Conservation (phyloP, 805 yeast species). For the Ogataea trehalophila region DNA sequence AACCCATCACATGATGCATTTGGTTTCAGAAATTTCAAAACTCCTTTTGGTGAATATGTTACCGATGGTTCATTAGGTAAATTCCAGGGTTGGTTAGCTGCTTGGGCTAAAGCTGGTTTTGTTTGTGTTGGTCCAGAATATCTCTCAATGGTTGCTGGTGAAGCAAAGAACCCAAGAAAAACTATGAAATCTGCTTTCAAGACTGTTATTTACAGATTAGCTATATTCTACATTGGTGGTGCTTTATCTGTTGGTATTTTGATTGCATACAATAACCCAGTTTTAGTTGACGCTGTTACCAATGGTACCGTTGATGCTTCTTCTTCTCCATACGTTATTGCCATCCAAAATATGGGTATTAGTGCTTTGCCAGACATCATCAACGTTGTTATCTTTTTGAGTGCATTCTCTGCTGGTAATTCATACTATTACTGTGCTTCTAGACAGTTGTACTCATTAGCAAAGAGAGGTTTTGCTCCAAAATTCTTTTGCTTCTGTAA, state of each 20-base stretch:
- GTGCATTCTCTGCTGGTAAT: slow-evolving; percentile 77
- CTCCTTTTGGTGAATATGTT: slow-evolving; percentile 34
- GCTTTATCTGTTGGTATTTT: slow-evolving; percentile 36
- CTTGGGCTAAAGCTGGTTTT: slow-evolving; percentile 34
- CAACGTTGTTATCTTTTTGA: slow-evolving; percentile 63
- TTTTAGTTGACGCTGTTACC: slow-evolving; percentile 39
- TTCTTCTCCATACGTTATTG: slow-evolving; percentile 73
- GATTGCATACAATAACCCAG: slow-evolving; percentile 31
- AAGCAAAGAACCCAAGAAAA: slow-evolving; percentile 37
- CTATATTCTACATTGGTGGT: slow-evolving; percentile 37
- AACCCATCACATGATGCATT: slow-evolving; percentile 47
- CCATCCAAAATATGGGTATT: slow-evolving; percentile 60
- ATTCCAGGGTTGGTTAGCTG: slow-evolving; percentile 39
- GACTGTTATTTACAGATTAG: slow-evolving; percentile 37
- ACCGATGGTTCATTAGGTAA: slow-evolving; percentile 35
- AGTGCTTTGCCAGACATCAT: slow-evolving; percentile 64
- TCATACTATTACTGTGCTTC: slow-evolving; percentile 71
- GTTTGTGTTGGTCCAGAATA: slow-evolving; percentile 40
- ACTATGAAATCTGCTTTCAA: slow-evolving; percentile 35
- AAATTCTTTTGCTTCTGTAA: slow-evolving; percentile 55
- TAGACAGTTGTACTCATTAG: slow-evolving; percentile 55
- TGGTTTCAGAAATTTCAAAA: slow-evolving; percentile 38
- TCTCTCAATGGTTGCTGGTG: slow-evolving; percentile 39
- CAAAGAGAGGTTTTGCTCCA: slow-evolving; percentile 68
- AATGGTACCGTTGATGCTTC: slow-evolving; percentile 63